These are phyloP conservation scores for Syncephalastrum racemosum DNA, from an alignment of 371 early-diverging fungal species.

Conservation along the genomic window DNA sequence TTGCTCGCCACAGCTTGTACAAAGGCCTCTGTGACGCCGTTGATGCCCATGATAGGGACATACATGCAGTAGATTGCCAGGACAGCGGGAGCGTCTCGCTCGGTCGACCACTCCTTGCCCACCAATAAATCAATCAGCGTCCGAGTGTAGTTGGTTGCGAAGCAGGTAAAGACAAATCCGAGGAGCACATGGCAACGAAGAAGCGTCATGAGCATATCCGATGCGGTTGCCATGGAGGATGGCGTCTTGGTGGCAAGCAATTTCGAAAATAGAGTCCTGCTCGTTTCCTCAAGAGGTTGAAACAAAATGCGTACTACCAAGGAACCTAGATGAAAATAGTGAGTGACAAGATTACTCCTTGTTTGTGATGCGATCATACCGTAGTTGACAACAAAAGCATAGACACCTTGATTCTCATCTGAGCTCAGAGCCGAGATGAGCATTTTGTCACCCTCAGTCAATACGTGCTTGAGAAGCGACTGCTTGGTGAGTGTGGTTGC, in stretches of 20 bases:
- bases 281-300: constrained; percentile 91
- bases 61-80: constrained; percentile 82
- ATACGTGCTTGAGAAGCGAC: constrained; percentile 84
- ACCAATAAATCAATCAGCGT: constrained; percentile 72
- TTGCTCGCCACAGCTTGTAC: constrained; percentile 82
- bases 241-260: constrained; percentile 26
- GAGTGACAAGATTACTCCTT: not conserved
- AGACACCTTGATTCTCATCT: constrained; percentile 72
- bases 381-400: constrained; percentile 85
- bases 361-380: constrained; percentile 44
- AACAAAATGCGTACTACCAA: constrained; percentile 88
- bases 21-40: constrained; percentile 94
- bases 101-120: constrained; percentile 60
- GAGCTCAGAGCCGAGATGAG: constrained; percentile 66
- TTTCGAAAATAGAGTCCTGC: constrained; percentile 80
- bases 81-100: constrained; percentile 52
- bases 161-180: constrained; percentile 76
- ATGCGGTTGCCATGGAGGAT: constrained; percentile 26
- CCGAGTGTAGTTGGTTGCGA: constrained; percentile 84
- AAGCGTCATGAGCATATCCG: constrained; percentile 59
- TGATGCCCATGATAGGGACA: constrained; percentile 92
- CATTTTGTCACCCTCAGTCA: constrained; percentile 96
- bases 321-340: constrained; percentile 63
- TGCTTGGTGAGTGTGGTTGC: constrained; percentile 82
- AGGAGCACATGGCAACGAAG: constrained; percentile 78